Percentiles rank a stretch among this genome's conserved stretches.
phyloP scores from a whole-genome alignment of 495 filamentous ascomycete species.

The Zalerion maritima region DNA sequence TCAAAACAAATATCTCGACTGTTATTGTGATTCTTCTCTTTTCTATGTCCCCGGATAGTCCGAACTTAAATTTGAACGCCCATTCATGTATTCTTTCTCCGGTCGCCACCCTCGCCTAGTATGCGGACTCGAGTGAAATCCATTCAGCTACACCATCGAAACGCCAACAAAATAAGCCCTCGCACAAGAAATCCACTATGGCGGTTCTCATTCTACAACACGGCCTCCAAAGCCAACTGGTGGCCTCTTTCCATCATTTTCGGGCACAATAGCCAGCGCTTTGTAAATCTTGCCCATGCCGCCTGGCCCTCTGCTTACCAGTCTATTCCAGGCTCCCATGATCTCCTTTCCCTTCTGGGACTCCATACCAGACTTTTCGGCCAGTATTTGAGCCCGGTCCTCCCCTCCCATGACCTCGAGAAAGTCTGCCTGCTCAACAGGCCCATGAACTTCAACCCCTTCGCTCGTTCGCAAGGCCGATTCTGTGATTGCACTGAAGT shows the following conservation, averaged over 20 bases:
- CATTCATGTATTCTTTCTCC: no score
- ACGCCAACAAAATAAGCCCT: no score
- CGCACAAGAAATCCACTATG: no score
- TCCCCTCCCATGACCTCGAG: constrained; percentile 63
- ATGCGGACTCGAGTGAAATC: no score
- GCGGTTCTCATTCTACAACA: constrained; percentile 28
- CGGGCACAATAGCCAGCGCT: constrained; percentile 77
- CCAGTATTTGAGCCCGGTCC: constrained; percentile 58
- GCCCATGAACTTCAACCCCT: constrained; percentile 82
- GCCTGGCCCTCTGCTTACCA: constrained; percentile 60
- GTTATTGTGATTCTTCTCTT: no score
- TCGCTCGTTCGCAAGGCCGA: constrained; percentile 56
- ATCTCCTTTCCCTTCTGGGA: constrained; percentile 43
- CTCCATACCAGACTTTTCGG: constrained; percentile 28
- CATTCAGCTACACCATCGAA: no score
- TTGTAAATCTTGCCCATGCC: constrained; percentile 95
- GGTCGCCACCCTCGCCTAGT: no score
- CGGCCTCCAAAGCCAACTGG: constrained; percentile 89
- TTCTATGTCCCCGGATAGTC: no score
- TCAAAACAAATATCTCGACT: no score
- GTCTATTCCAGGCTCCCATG: constrained; percentile 58
- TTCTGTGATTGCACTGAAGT: constrained; percentile 76
- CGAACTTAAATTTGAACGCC: no score
- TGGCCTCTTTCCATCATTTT: constrained; percentile 51
- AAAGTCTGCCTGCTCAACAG: constrained; percentile 74